Evolutionary conservation across 345 rosid genomes (phyloP), one percentile per base, ranked within the genome.

Genomic region (Gossypium bickii): DNA sequence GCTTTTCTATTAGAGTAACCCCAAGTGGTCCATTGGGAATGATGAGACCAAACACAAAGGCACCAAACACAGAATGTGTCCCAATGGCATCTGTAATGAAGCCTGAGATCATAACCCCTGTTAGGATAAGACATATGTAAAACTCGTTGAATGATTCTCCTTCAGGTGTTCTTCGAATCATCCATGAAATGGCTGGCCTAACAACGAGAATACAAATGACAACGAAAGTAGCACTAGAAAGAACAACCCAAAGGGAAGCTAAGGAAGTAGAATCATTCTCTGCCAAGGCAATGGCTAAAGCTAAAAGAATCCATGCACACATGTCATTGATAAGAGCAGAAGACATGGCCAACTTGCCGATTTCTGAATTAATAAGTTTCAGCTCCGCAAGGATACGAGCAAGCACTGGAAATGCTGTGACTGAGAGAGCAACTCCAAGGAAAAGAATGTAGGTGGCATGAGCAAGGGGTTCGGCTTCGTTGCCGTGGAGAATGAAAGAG

Each of bases 21-120:
- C 94, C 98, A 12, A 95, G 89, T 6, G 96, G 97, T 47, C 98
- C 99, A 60, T 93, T 93, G 0, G 99, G 99, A 61, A 93, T 93
- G 55, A 95, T 82, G 51, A 95, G 86, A 49, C 99, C 98, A 58
- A 87, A 95, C 70, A 95, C 87, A 74, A 95, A 95, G 0, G 99
- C 99, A 13, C 99, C 99, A 47, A 93, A 89, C 43, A 93, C 96
- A 4, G 94, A 89, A 81, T 95, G 99, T 45, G 99, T 95, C 66
- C 99, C 99, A 2, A 95, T 87, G 25, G 99, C 89, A 69, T 93
- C 99, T 0, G 99, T 95, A 47, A 93, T 79, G 86, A 95, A 93
- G 29, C 97, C 99, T 0, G 93, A 84, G 77, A 95, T 87, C 97
- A 94, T 94, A 3, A 93, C 97, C 58, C 99, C 99, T 0, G 97